These are phyloP conservation scores for Geotrichum histeridarum DNA, from an alignment of 1,139 yeast genomes.

Conservation along the genomic window DNA sequence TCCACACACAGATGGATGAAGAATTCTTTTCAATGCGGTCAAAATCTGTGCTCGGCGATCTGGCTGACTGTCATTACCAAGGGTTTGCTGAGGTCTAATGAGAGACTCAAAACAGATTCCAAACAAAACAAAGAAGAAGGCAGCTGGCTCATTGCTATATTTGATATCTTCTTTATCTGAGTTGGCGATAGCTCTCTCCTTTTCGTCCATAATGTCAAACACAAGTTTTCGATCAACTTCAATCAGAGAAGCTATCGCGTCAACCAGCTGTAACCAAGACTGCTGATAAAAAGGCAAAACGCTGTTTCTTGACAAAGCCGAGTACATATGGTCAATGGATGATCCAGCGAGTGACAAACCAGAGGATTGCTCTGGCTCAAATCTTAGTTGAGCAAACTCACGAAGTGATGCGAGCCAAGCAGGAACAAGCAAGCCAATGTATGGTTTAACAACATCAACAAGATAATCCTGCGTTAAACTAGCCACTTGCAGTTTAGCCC, in stretches of 20 bases:
- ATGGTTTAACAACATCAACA: conserved; percentile 50
- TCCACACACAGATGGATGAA: conserved; percentile 55
- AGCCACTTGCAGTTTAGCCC: conserved; percentile 75
- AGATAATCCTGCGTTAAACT: conserved; percentile 37
- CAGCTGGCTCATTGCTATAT: conserved; percentile 54
- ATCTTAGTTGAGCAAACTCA: conserved; percentile 67
- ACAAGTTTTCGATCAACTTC: conserved; percentile 48
- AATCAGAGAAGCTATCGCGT: conserved; percentile 66
- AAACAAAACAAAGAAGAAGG: conserved; percentile 74
- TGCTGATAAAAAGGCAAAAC: conserved; percentile 51
- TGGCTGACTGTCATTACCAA: conserved; percentile 19
- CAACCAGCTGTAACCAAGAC: conserved; percentile 75
- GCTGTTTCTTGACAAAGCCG: conserved; percentile 31
- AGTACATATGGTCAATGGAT: conserved; percentile 36
- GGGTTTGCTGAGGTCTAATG: conserved; percentile 39
- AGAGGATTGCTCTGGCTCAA: conserved; percentile 47
- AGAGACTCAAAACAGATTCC: conserved; percentile 80
- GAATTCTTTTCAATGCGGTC: conserved; percentile 51
- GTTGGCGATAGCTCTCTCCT: conserved; percentile 22
- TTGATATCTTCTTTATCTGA: conserved; percentile 28
- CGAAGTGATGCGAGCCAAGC: conserved; percentile 74
- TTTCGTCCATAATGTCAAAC: conserved; percentile 42
- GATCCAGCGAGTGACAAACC: conserved; percentile 27
- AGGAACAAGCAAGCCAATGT: conserved; percentile 58
- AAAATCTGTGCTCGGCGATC: conserved; percentile 44